Evolutionary conservation across 129 eudicot species (phyloP).

Genomic region (Pseudognaphalium luteoalbum): DNA sequence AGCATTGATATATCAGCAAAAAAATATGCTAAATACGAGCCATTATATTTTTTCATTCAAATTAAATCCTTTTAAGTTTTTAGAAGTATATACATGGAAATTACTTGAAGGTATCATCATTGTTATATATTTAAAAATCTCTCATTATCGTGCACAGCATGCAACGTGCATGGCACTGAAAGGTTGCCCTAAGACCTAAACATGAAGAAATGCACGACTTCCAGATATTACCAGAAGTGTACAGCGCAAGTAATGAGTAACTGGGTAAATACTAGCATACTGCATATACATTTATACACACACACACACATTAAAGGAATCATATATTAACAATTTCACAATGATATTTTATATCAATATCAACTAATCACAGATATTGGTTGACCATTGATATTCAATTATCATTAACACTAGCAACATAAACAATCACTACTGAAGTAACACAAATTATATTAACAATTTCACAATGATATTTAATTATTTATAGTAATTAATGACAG

Average conservation of each 20-base stretch:
- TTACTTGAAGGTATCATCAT: neutral
- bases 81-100: neutral
- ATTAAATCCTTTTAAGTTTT: neutral
- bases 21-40: conserved; percentile 4
- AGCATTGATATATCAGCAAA: neutral
- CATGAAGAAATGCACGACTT: neutral
- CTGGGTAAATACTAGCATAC: neutral
- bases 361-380: neutral
- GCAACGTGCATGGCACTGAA: neutral
- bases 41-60: neutral
- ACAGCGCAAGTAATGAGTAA: neutral
- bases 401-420: neutral
- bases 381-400: neutral
- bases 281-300: neutral
- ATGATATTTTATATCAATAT: neutral
- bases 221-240: neutral
- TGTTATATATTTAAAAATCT: neutral
- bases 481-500: too few species aligned
- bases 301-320: neutral
- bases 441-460: too few species aligned
- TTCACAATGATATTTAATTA: too few species aligned
- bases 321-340: neutral
- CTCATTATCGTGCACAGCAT: too few species aligned
- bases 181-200: neutral
- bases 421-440: neutral